These are phyloP conservation scores for Saccharomycopsis babjevae DNA, from an alignment of 805 yeast genomes.

Conservation along the genomic window DNA sequence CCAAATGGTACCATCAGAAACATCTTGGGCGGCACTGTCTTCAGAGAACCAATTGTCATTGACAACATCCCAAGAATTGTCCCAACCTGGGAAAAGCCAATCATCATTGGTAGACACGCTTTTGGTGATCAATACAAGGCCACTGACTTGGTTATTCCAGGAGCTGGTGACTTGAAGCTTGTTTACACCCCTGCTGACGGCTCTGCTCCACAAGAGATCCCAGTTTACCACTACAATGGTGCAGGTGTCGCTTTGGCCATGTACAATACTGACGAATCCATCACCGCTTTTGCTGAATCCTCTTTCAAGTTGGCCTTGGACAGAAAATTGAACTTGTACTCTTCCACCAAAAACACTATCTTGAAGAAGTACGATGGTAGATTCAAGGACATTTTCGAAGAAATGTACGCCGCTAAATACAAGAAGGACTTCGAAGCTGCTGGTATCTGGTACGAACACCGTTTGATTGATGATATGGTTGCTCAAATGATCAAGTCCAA, in stretches of 20 bases:
- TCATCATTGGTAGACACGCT: constrained; percentile 79
- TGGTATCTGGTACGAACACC: constrained; percentile 67
- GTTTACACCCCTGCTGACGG: constrained; percentile 57
- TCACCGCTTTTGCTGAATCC: constrained; percentile 67
- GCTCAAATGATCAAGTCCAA: constrained; percentile 81
- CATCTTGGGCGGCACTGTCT: constrained; percentile 73
- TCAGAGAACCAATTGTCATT: constrained; percentile 75
- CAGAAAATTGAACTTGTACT: constrained; percentile 52
- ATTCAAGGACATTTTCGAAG: constrained; percentile 72
- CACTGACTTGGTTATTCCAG: constrained; percentile 58
- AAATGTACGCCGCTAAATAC: constrained; percentile 49
- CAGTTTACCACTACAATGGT: constrained; percentile 54
- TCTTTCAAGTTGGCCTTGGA: constrained; percentile 66
- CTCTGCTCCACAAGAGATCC: constrained; percentile 34
- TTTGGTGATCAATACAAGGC: constrained; percentile 81
- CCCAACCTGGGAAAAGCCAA: constrained; percentile 75
- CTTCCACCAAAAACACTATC: constrained; percentile 73
- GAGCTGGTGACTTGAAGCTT: constrained; percentile 57
- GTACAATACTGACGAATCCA: constrained; percentile 77
- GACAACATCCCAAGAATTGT: constrained; percentile 68
- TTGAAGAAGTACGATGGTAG: constrained; percentile 75
- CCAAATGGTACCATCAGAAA: constrained; percentile 82
- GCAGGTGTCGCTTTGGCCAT: constrained; percentile 72
- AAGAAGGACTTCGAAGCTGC: constrained; percentile 44
- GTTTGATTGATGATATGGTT: constrained; percentile 81